phyloP scores from a whole-genome alignment of 2,329 filamentous ascomycete genomes.

The Aspergillus felis region DNA sequence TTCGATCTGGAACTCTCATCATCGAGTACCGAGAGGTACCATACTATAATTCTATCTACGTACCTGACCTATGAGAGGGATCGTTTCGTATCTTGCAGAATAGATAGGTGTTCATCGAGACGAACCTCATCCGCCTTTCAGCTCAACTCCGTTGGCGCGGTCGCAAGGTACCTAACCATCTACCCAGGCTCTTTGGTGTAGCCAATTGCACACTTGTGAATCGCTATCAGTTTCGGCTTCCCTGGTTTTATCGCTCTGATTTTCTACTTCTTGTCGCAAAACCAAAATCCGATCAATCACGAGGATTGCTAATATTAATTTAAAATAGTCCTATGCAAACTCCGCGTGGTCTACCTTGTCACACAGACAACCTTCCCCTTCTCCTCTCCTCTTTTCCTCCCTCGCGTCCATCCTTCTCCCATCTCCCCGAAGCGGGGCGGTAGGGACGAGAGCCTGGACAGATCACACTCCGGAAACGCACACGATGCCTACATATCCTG shows the following conservation, averaged over 20 bases:
- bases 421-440: slow-evolving; percentile 13
- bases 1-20: neutral
- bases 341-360: neutral
- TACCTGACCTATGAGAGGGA: neutral
- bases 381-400: neutral
- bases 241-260: neutral
- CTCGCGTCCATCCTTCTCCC: slow-evolving; percentile 4
- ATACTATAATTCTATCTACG: neutral
- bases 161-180: neutral
- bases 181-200: neutral
- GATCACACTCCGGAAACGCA: neutral
- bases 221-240: neutral
- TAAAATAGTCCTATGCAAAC: neutral
- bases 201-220: neutral
- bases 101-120: neutral
- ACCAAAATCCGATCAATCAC: neutral
- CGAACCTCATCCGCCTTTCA: neutral
- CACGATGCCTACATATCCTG: slow-evolving; percentile 31
- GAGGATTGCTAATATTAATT: neutral
- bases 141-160: neutral
- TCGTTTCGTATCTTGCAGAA: too few relatives aligned
- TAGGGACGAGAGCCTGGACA: slow-evolving; percentile 5
- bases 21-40: neutral
- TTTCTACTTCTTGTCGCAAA: neutral
- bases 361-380: neutral